Evolutionary conservation across 2,329 filamentous ascomycete genomes (phyloP), one percentile per base, ranked within the genome.

Genomic region (Juglanconis sp.): DNA sequence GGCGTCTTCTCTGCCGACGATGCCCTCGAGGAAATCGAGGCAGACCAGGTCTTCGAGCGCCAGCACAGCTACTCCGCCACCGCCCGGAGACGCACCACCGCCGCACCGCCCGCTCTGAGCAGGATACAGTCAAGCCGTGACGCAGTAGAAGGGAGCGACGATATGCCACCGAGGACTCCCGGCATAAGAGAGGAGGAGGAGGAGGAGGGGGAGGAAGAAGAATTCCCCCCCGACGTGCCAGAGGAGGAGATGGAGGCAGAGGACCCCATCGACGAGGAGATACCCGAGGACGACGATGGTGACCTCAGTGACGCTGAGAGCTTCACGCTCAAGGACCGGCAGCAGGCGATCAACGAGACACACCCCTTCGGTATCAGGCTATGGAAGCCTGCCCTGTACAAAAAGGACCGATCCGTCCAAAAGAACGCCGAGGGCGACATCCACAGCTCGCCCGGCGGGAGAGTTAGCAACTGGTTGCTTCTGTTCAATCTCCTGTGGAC

Each of bases 291-390:
- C 9, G 89, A 90, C 24, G 88, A 90, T 36, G 87, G 78, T 61
- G 87, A 90, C 61, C 70, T 93, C 55, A 97, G 94, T 73, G 95
- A 98, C 68, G 90, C 95, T 1, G 95, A 97, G 76, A 98, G 94
- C 77, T 99, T 99, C 73, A 99, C 95, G 0, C 83, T 99, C 68
- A 96, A 96, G 74, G 95, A 99, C 74, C 87, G 95, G 59, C 95
- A 99, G 76, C 88, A 96, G 72, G 95, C 95, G 65, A 99, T 99
- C 80, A 99, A 99, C 76, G 89, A 96, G 73, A 99, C 95, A 0
- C 95, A 99, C 80, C 95, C 95, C 0, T 99, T 99, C 69, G 95
- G 95, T 80, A 98, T 99, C 72, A 88, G 96, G 72, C 91, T 99
- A 65, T 99, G 95, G 95, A 99, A 99, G 75, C 95, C 95, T 48